phyloP scores from a whole-genome alignment of 139 green algal species.

The Chlamydomonas incerta region DNA sequence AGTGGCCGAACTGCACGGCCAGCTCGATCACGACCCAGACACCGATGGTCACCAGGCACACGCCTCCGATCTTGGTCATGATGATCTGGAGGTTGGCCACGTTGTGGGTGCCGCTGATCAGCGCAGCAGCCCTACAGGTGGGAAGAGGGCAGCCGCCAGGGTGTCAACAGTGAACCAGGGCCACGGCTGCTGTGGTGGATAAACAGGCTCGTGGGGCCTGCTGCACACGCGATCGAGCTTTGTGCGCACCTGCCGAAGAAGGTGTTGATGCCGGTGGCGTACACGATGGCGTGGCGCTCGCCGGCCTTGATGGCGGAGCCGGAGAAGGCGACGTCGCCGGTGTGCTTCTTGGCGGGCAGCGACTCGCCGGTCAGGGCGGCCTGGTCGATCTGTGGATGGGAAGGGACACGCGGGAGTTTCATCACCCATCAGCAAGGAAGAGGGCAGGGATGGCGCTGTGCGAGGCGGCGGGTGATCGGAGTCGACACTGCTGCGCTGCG shows the following conservation, averaged over 20 bases:
- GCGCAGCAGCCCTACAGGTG: slow-evolving; percentile 72
- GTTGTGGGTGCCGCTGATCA: slow-evolving; percentile 82
- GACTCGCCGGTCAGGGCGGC: slow-evolving; percentile 91
- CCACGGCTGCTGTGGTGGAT: no score
- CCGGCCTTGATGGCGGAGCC: slow-evolving; percentile 92
- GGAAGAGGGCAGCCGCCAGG: no score
- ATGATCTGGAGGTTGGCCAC: slow-evolving; percentile 89
- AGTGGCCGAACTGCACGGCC: slow-evolving; percentile 80
- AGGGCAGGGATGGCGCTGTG: no score
- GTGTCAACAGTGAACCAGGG: no score
- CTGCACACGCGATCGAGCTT: no score
- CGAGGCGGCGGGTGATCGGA: no score
- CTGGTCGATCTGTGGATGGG: slow-evolving; percentile 77
- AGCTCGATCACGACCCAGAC: slow-evolving; percentile 84
- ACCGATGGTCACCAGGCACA: slow-evolving; percentile 86
- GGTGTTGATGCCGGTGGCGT: slow-evolving; percentile 85
- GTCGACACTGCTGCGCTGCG: no score
- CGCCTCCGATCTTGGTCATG: slow-evolving; percentile 87
- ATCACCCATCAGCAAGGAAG: no score
- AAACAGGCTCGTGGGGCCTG: no score
- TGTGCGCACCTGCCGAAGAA: slow-evolving; percentile 82
- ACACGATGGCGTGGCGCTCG: slow-evolving; percentile 85
- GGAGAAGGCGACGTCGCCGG: slow-evolving; percentile 80
- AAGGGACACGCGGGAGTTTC: no score
- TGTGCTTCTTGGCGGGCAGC: slow-evolving; percentile 87